Conservation (phyloP, 2,329 filamentous ascomycete species). For the Alternaria arbusti region DNA sequence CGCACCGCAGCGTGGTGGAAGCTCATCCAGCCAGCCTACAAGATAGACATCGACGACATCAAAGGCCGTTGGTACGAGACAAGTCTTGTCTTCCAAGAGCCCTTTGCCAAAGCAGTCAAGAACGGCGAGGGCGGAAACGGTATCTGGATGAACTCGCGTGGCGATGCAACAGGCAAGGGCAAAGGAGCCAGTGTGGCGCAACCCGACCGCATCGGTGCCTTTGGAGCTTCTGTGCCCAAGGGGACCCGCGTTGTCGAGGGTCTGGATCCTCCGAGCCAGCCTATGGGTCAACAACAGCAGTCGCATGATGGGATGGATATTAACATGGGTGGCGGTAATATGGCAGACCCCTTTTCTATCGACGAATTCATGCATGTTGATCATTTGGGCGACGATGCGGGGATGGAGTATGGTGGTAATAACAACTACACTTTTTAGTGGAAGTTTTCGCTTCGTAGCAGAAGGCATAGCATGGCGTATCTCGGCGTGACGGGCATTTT, state of each 20-base stretch:
- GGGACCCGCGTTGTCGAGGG: constrained; percentile 49
- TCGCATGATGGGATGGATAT: constrained; percentile 21
- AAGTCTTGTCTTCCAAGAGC: constrained; percentile 53
- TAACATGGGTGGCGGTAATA: constrained; percentile 3
- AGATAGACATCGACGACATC: constrained; percentile 55
- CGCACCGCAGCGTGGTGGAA: constrained; percentile 53
- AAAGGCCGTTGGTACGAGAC: constrained; percentile 69
- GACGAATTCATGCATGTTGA: constrained; percentile 55
- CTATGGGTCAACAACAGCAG: constrained; percentile 14
- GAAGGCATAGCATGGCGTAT: not conserved
- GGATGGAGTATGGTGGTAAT: constrained; percentile 18
- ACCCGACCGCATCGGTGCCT: constrained; percentile 49
- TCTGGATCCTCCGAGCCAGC: constrained; percentile 31
- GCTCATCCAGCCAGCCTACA: constrained; percentile 42
- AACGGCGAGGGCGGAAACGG: constrained; percentile 52
- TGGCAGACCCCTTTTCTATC: constrained; percentile 22
- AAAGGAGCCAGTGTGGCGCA: constrained; percentile 36
- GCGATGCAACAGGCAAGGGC: constrained; percentile 44
- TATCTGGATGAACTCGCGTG: constrained; percentile 56
- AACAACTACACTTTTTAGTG: constrained; percentile 7
- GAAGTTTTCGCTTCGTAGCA: not conserved
- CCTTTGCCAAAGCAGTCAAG: constrained; percentile 42
- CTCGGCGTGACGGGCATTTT: not conserved
- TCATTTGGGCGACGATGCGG: constrained; percentile 34
- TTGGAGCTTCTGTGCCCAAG: constrained; percentile 51